A percentile compares a stretch with the other conserved stretches of the same genome.
Evolutionary conservation across 1,284 basidiomycete species (phyloP).

Genomic region (Trichosporon sp.): DNA sequence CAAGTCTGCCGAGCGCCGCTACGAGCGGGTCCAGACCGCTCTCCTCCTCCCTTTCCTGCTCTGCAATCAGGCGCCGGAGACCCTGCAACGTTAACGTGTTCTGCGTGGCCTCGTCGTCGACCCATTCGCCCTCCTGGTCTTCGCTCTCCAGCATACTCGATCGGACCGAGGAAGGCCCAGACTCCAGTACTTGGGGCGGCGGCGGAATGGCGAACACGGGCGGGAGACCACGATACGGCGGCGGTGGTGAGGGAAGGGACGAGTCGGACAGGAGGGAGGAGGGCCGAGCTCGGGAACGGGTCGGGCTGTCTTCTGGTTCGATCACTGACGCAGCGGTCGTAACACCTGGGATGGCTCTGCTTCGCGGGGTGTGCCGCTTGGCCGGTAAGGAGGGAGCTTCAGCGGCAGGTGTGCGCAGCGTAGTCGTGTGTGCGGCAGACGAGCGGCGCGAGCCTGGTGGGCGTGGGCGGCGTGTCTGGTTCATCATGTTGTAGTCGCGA

Average conservation of each 20-base stretch:
- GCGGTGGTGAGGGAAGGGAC: not conserved
- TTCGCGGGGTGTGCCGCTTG: not conserved
- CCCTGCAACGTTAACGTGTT: constrained; percentile 19
- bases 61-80: constrained; percentile 13
- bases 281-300: not conserved
- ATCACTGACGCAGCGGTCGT: not conserved
- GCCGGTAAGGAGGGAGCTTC: constrained; percentile 1
- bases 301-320: not conserved
- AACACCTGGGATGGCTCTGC: not conserved
- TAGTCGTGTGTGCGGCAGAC: not conserved
- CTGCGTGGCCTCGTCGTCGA: constrained; percentile 10
- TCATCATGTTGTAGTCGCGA: not conserved
- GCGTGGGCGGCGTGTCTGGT: not conserved
- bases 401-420: not conserved
- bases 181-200: constrained; percentile 17
- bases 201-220: constrained; percentile 11
- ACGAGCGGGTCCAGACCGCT: not conserved
- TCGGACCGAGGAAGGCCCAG: constrained; percentile 20
- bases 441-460: not conserved
- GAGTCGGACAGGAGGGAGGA: not conserved
- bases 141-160: constrained; percentile 11
- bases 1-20: not conserved
- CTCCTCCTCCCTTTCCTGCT: constrained; percentile 15
- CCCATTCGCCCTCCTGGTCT: not conserved
- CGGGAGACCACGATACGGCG: not conserved